phyloP scores from a whole-genome alignment of 345 rosid species.

The Euphorbia peplus region DNA sequence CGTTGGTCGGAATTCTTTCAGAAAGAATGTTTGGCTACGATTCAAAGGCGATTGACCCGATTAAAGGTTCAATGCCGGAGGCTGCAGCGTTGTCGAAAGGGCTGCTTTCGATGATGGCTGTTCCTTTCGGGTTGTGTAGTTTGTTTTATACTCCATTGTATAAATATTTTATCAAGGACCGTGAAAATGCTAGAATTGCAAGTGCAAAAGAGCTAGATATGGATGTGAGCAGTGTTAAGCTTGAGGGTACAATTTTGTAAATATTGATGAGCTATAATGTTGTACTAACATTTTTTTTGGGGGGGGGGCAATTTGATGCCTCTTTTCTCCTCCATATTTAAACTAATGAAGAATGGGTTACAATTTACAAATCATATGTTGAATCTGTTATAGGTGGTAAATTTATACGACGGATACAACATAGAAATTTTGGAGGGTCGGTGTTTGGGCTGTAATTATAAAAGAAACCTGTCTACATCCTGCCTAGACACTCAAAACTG shows the following conservation, averaged over 20 bases:
- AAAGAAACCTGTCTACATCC: too few relatives aligned
- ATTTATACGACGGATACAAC: too few relatives aligned
- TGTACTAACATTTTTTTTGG: not conserved
- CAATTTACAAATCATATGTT: too few relatives aligned
- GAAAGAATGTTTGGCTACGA: slow-evolving; percentile 82
- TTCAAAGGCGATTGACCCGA: slow-evolving; percentile 58
- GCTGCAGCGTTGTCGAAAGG: slow-evolving; percentile 82
- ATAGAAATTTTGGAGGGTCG: too few relatives aligned
- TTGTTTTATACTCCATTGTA: slow-evolving; percentile 85
- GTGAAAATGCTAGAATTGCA: slow-evolving; percentile 53
- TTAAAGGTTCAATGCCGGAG: slow-evolving; percentile 57
- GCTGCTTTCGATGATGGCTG: slow-evolving; percentile 83
- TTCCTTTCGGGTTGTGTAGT: slow-evolving; percentile 84
- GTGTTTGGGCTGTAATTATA: too few relatives aligned
- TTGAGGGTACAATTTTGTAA: not conserved
- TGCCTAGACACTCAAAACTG: too few relatives aligned
- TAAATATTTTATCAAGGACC: slow-evolving; percentile 53
- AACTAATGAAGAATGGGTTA: too few relatives aligned
- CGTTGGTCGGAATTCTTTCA: slow-evolving; percentile 88
- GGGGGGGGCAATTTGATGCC: not conserved
- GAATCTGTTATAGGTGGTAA: too few relatives aligned
- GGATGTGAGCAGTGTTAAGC: slow-evolving; percentile 26
- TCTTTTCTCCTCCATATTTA: not conserved
- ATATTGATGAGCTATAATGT: not conserved
- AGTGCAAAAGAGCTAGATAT: slow-evolving; percentile 56